Evolutionary conservation across 306 rosid species (phyloP), one percentile per base, ranked within the genome.

Genomic region (Cucumis melo): DNA sequence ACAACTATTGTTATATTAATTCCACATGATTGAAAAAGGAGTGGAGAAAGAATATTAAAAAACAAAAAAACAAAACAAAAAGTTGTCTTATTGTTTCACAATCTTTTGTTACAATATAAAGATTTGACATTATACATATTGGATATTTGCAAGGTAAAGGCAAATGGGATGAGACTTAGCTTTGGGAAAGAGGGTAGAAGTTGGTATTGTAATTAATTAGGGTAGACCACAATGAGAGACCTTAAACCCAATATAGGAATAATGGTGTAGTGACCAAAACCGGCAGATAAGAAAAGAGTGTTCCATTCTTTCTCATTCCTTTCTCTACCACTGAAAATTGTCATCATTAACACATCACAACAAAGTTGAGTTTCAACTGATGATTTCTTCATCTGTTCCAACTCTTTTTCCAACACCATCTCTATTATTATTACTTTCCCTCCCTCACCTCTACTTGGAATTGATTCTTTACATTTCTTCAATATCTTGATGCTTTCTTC

Each of bases 151-250:
- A 13, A 48, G 16, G 53, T 16, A 13, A 48, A 3, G 53, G 53
- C 17, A 48, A 10, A 13, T 12, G 2, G 16, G 16, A 48, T 50
- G 55, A 50, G 19, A 50, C 7, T 3, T 27, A 27, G 2, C 2
- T n/a, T n/a, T 15, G 19, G 7, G 17, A 5, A 13, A 15, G 10
- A 7, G 55, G 55, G 19, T 50, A 11, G 15, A 39, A 39, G 29
- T 39, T 39, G 8, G 1, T 39, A 39, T 1, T 1, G 29, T 2
- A 27, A 2, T 27, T 27, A 27, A 27, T 27, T 27, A 44, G 88
- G 90, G 76, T 48, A 89, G 64, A 87, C 87, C 72, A 86, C 91
- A 34, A 88, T 79, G 2, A 91, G 82, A 12, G 93, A 91, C 77
- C 81, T 84, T 20, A 82, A 76, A 13, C 89, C 88, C 80, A 80